phyloP scores from a whole-genome alignment of 202 grass and related monocot genomes.

The Schoenoplectus tabernaemontani region DNA sequence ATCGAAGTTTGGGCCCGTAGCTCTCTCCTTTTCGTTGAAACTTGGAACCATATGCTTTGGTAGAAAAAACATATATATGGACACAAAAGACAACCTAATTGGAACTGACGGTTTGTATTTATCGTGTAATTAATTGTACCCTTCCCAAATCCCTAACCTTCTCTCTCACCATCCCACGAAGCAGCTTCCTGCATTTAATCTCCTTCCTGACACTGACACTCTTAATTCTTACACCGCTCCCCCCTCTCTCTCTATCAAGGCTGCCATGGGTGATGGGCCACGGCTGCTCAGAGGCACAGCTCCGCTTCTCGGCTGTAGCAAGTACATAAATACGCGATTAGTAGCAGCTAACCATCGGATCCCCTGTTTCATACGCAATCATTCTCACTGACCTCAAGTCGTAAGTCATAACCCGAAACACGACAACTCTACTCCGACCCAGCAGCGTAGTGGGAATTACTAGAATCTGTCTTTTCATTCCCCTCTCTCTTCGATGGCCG shows the following conservation, averaged over 20 bases:
- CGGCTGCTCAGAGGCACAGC: background rate
- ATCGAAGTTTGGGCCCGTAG: background rate
- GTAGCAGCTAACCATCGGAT: background rate
- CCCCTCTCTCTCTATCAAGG: background rate
- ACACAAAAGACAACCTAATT: background rate
- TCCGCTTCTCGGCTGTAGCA: background rate
- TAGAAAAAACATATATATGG: too few relatives aligned
- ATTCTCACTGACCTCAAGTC: background rate
- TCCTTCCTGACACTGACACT: conserved; percentile 4
- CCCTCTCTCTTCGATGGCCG: conserved; percentile 33
- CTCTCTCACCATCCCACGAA: background rate
- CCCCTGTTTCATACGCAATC: background rate
- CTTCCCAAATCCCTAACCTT: background rate
- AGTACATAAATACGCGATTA: background rate
- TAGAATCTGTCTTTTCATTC: conserved; percentile 13
- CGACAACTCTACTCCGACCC: conserved; percentile 34
- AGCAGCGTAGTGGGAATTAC: conserved; percentile 40
- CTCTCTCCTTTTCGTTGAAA: background rate
- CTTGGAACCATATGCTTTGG: background rate
- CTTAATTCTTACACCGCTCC: background rate
- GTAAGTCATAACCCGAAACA: conserved; percentile 34
- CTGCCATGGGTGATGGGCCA: background rate
- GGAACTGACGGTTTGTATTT: background rate
- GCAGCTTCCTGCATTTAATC: background rate
- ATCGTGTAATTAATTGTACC: conserved; percentile 1